Evolutionary conservation across 1,139 yeast species (phyloP).

Genomic region (Taiozyma onychis): DNA sequence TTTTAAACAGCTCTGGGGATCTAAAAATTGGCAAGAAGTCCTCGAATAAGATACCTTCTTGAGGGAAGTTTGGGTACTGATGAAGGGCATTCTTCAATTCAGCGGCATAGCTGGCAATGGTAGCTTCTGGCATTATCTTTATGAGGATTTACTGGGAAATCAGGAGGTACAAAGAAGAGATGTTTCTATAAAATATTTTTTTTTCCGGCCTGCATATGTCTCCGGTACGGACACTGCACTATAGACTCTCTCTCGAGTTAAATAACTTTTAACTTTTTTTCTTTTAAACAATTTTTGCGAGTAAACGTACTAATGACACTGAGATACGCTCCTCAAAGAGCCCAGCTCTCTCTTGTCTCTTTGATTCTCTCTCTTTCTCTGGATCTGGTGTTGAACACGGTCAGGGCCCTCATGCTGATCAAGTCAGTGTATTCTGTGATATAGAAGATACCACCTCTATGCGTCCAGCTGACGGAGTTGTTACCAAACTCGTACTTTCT

Average conservation of each 20-base stretch:
- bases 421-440: slow-evolving; percentile 46
- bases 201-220: background rate
- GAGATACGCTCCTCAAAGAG: background rate
- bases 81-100: slow-evolving; percentile 62
- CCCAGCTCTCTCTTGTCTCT: background rate
- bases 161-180: background rate
- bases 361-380: slow-evolving; percentile 11
- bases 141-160: too few species aligned
- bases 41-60: slow-evolving; percentile 89
- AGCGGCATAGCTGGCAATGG: slow-evolving; percentile 38
- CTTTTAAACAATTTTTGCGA: background rate
- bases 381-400: slow-evolving; percentile 29
- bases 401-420: slow-evolving; percentile 10
- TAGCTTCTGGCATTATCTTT: slow-evolving; percentile 9
- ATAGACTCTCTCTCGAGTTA: background rate
- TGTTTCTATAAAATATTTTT: background rate
- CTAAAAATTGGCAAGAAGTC: slow-evolving; percentile 93
- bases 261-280: background rate
- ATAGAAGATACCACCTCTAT: slow-evolving; percentile 74
- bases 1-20: slow-evolving; percentile 72
- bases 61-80: slow-evolving; percentile 91
- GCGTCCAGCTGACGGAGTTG: slow-evolving; percentile 87
- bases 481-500: slow-evolving; percentile 61
- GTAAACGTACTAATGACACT: background rate
- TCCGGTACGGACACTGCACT: background rate